Base-by-base conservation (phyloP, 139 green algal species). In the Volvox africanus region DNA sequence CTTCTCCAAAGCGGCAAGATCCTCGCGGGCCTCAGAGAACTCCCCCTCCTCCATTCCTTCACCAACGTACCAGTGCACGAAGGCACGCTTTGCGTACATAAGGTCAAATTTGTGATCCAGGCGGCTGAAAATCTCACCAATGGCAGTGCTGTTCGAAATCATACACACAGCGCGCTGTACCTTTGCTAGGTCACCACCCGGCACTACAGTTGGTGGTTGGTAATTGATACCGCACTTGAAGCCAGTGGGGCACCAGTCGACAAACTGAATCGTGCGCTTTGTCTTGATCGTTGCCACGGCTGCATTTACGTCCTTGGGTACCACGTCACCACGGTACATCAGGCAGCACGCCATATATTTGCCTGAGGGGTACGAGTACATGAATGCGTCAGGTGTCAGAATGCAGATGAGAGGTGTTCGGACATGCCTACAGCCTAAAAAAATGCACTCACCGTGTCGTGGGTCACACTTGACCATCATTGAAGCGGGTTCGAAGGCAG, bases 161-260 rank as follows among this genome's bases (percentile, higher is more conserved):
- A 99, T 99, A 97, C 98, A 99, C 93, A 99, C 98, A 82, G 98
- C 97, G 91, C 98, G 97, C 97, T 99, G 97, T 87, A 99, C 98
- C 98, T 99, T 99, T 93, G 98, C 98, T 85, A 99, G 96, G 93
- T 99, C 98, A 87, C 98, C 98, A 89, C 98, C 98, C 13, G 97
- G 97, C 76, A 99, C 98, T 19, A 99, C 97, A 75, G 97, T 99
- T 85, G 98, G 98, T 11, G 98, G 98, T 97, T 99, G 98, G 98
- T 99, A 99, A 97, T 99, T 99, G 96, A 99, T 99, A 93, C 98
- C 98, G 94, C 98, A 99, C 97, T 99, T 99, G 97, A 99, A 99
- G 81, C 97, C 98, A 73, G 98, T 99, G 92, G 98, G 98, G 96
- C 97, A 99, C 98, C 98, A 99, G 96, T 99, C 98, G 18, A 99